A percentile compares a stretch with the other conserved stretches of the same genome.
phyloP scores from a whole-genome alignment of 257 asterid species.

The Mitragyna speciosa region DNA sequence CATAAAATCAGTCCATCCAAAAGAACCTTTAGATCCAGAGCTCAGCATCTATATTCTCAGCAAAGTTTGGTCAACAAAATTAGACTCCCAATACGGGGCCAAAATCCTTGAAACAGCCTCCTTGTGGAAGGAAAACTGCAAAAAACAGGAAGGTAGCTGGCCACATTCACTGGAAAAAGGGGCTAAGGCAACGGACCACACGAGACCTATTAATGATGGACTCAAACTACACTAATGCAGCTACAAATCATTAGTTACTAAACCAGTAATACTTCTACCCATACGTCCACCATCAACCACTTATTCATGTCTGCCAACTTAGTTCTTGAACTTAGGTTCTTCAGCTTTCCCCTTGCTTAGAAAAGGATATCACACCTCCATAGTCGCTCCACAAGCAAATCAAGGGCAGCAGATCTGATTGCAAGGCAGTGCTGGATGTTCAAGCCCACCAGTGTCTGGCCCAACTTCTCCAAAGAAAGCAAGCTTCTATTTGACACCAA shows the following conservation, averaged over 20 bases:
- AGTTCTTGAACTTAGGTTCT: background rate
- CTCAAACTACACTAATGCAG: slow-evolving; percentile 46
- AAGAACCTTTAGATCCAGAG: slow-evolving; percentile 36
- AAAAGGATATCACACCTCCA: slow-evolving; percentile 87
- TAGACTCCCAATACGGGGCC: slow-evolving; percentile 25
- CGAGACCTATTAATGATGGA: slow-evolving; percentile 38
- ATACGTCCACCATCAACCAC: slow-evolving; percentile 16
- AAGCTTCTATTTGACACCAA: slow-evolving; percentile 54
- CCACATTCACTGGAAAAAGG: slow-evolving; percentile 59
- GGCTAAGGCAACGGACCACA: slow-evolving; percentile 32
- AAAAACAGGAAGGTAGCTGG: slow-evolving; percentile 43
- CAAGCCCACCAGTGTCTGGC: slow-evolving; percentile 57
- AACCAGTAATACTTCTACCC: slow-evolving; percentile 23
- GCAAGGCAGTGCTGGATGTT: slow-evolving; percentile 72
- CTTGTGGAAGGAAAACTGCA: slow-evolving; percentile 36
- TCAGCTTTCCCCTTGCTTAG: slow-evolving; percentile 22
- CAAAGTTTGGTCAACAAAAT: slow-evolving; percentile 36
- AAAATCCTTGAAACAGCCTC: slow-evolving; percentile 60
- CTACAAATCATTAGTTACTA: slow-evolving; percentile 26
- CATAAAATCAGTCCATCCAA: slow-evolving; percentile 25
- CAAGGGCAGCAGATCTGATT: slow-evolving; percentile 40
- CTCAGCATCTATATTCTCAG: slow-evolving; percentile 44
- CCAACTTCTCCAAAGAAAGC: slow-evolving; percentile 52
- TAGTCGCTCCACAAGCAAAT: slow-evolving; percentile 56
- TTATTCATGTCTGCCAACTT: background rate